Conservation (phyloP, 106 monocot genomes). For the Allium cepa region DNA sequence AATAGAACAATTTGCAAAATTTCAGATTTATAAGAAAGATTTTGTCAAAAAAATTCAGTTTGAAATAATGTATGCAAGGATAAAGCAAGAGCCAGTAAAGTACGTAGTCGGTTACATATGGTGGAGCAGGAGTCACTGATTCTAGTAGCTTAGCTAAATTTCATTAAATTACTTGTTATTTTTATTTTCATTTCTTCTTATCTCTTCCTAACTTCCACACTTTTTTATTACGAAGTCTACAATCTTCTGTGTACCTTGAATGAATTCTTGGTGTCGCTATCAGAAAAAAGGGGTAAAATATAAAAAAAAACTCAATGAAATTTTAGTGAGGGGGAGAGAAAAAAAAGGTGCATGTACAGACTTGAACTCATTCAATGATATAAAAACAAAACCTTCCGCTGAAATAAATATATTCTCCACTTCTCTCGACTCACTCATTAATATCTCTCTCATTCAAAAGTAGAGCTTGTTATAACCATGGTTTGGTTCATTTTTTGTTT, state of each 20-base stretch:
- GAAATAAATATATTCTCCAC: background rate
- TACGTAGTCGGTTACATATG: constrained; percentile 20
- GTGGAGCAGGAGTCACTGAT: constrained; percentile 37
- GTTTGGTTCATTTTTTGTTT: background rate
- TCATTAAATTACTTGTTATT: background rate
- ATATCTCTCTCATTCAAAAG: background rate
- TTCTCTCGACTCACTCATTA: background rate
- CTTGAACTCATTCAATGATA: constrained; percentile 9
- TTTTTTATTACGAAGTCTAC: constrained; percentile 12
- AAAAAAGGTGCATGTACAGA: constrained; percentile 7
- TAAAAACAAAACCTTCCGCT: background rate
- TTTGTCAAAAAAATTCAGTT: too few relatives aligned
- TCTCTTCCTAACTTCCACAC: background rate
- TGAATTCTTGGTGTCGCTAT: constrained; percentile 17
- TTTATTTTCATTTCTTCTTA: background rate
- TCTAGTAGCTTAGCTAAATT: constrained; percentile 8
- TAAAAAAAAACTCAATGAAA: constrained; percentile 6
- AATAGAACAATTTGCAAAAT: too few relatives aligned
- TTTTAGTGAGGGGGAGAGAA: background rate
- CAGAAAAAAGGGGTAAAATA: constrained; percentile 3
- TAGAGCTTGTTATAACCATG: background rate
- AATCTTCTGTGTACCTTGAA: constrained; percentile 30
- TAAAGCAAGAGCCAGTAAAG: constrained; percentile 11
- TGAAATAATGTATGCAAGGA: constrained; percentile 4
- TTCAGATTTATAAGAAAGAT: too few relatives aligned